Evolutionary conservation across 352 stramenopile species (phyloP), one percentile per base, ranked within the genome.

Genomic region (Pseudoperonospora humuli): DNA sequence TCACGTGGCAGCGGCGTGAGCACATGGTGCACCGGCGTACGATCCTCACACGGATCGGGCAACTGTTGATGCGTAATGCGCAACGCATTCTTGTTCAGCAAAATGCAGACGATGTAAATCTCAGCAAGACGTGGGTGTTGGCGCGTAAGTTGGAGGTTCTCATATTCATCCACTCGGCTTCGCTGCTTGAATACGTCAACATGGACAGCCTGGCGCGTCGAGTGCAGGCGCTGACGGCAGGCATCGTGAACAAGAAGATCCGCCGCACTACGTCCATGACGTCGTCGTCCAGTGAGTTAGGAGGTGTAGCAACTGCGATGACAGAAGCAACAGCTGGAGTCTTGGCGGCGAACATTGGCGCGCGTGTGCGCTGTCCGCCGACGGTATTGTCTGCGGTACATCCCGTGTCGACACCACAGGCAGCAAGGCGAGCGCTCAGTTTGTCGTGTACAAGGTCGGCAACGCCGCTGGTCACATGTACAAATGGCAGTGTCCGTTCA

Each of bases 161-260:
- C 29, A 68, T 89, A 26, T 92, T 88, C 39, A 64, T 92, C 45
- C 73, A 88, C 61, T 86, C 80, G 49, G 76, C 80, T 10, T 89
- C 76, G 45, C 59, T 86, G 28, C 64, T 87, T 29, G 80, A 92
- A 53, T 92, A 89, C 52, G 64, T 56, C 23, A 92, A 92, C 51
- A 59, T 82, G 49, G 64, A 92, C 60, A 89, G 76, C 34, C 58
- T 92, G 9, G 57, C 73, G 18, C 75, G 80, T 5, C 80, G 80
- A 37, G 75, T 92, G 32, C 80, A 92, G 60, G 76, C 76, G 25
- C 57, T 92, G 14, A 89, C 80, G 3, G 67, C 75, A 8, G 66
- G 75, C 33, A 87, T 92, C 24, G 75, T 92, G 24, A 92, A 92
- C 59, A 86, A 86, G 62, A 86, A 87, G 46, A 92, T 88, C 39